Percentiles rank a stretch among this genome's conserved stretches.
Conservation (phyloP, 441 rosid species). For the Syzygium malaccense region DNA sequence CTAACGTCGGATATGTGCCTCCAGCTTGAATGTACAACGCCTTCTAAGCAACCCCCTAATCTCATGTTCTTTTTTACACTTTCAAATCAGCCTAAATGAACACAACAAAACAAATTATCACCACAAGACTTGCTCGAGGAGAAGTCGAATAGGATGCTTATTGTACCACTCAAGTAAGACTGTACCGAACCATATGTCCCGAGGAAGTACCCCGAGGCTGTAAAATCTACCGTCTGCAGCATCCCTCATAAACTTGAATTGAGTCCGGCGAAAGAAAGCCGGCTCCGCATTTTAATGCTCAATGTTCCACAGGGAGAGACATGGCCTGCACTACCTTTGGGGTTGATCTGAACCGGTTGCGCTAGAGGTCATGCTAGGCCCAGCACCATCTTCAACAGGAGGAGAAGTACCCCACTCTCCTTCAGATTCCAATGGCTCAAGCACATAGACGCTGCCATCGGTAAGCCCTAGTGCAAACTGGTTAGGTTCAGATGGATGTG, state of each 20-base stretch:
- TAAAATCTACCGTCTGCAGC: neutral
- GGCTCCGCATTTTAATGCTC: neutral
- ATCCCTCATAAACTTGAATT: neutral
- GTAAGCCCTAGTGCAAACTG: constrained; percentile 73
- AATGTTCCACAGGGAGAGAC: too few relatives aligned
- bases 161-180: too few relatives aligned
- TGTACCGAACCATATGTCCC: neutral
- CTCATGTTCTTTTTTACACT: neutral
- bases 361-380: constrained; percentile 31
- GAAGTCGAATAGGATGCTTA: too few relatives aligned
- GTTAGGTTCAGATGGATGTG: constrained; percentile 61
- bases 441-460: constrained; percentile 54
- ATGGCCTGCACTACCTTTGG: too few relatives aligned
- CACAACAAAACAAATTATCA: too few relatives aligned
- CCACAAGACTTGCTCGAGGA: too few relatives aligned
- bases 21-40: neutral
- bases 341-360: constrained; percentile 39
- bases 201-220: neutral
- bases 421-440: constrained; percentile 62
- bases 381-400: constrained; percentile 44
- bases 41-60: neutral
- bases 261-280: neutral
- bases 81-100: too few relatives aligned
- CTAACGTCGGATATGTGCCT: neutral
- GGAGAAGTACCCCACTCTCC: constrained; percentile 72